Conservation (phyloP, 306 rosid species). For the Alnus rubra region DNA sequence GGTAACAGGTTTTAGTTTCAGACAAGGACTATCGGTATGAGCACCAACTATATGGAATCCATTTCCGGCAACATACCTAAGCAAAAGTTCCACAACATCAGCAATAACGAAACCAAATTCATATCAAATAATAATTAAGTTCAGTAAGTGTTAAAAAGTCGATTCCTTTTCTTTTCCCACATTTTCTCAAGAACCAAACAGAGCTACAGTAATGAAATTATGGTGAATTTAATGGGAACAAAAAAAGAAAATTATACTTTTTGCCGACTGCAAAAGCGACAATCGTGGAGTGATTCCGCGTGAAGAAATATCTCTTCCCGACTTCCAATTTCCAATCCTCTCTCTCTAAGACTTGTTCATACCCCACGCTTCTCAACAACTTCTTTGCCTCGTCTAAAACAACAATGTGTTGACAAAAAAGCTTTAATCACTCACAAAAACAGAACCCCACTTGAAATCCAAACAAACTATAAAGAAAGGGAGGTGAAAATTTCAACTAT, state of each 20-base stretch:
- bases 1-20: constrained; percentile 74
- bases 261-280: constrained; percentile 84
- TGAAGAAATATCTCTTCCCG: constrained; percentile 71
- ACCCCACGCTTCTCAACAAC: constrained; percentile 50
- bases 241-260: constrained; percentile 40
- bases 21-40: constrained; percentile 86
- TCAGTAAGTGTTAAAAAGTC: not conserved
- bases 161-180: not conserved
- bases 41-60: constrained; percentile 80
- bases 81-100: constrained; percentile 20
- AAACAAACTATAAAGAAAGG: not conserved
- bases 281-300: constrained; percentile 78
- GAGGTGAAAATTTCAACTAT: not conserved
- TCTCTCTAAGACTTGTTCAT: constrained; percentile 64
- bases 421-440: not conserved
- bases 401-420: not conserved
- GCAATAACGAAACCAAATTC: not conserved
- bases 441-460: not conserved
- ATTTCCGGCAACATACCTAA: constrained; percentile 72
- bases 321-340: constrained; percentile 71
- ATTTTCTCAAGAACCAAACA: not conserved
- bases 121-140: not conserved
- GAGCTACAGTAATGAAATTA: not conserved
- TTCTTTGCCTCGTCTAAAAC: constrained; percentile 66
- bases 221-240: not conserved